phyloP scores from a whole-genome alignment of 495 filamentous ascomycete genomes.

The Aspergillus avenaceus region DNA sequence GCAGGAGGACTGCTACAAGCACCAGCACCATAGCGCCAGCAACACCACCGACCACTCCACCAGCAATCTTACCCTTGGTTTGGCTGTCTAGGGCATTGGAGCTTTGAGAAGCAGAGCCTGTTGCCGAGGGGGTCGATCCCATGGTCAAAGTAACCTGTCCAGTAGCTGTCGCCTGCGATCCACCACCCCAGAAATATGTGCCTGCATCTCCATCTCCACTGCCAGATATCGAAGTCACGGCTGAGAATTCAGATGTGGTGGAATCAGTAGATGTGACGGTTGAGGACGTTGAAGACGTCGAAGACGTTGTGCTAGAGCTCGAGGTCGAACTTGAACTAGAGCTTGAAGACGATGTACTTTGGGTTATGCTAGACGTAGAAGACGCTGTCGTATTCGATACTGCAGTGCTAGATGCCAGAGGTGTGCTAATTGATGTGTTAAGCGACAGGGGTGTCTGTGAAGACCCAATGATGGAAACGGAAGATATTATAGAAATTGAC shows the following conservation, averaged over 20 bases:
- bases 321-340: constrained; percentile 2
- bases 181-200: constrained; percentile 2
- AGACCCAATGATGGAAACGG: constrained; percentile 4
- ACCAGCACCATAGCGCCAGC: constrained; percentile 56
- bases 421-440: background rate
- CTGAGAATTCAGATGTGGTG: background rate
- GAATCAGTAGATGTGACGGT: constrained; percentile 8
- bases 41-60: constrained; percentile 62
- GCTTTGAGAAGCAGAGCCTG: background rate
- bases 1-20: constrained; percentile 42
- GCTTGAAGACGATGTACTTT: background rate
- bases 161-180: constrained; percentile 1
- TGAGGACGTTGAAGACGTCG: constrained; percentile 10
- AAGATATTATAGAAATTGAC: background rate
- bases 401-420: constrained; percentile 3
- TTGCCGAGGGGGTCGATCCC: background rate
- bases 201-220: background rate
- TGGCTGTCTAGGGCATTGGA: constrained; percentile 12
- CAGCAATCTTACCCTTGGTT: constrained; percentile 45
- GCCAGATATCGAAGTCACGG: background rate
- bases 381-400: background rate
- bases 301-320: background rate
- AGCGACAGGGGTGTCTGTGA: constrained; percentile 1
- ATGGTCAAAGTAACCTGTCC: constrained; percentile 5
- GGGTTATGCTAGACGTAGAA: background rate